Evolutionary conservation across 805 yeast species (phyloP).

Genomic region (Priceomyces carsonii): DNA sequence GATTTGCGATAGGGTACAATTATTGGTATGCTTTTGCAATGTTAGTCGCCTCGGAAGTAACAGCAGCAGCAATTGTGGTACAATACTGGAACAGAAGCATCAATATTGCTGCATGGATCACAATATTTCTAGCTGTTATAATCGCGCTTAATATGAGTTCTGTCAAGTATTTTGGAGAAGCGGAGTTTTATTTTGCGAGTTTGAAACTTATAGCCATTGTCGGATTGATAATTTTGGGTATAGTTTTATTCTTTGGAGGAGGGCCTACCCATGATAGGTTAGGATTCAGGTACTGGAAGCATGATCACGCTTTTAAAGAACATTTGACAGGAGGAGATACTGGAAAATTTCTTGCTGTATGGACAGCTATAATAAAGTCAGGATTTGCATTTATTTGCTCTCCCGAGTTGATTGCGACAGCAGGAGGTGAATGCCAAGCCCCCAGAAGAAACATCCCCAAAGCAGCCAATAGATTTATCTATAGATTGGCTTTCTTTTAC

Average conservation of each 20-base stretch:
- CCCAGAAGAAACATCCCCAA: constrained; percentile 48
- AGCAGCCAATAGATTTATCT: constrained; percentile 60
- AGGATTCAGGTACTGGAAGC: constrained; percentile 48
- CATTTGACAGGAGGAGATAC: constrained; percentile 53
- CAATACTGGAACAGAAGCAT: constrained; percentile 31
- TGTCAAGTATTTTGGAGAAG: constrained; percentile 36
- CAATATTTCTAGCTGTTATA: constrained; percentile 28
- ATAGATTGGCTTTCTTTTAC: constrained; percentile 46
- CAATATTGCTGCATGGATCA: constrained; percentile 40
- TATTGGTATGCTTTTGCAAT: constrained; percentile 35
- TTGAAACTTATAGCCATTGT: constrained; percentile 31
- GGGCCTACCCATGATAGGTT: constrained; percentile 39
- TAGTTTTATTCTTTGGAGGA: constrained; percentile 40
- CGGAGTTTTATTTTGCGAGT: constrained; percentile 36
- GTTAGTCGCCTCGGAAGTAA: constrained; percentile 35
- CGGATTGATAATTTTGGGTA: constrained; percentile 33
- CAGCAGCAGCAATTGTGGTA: constrained; percentile 36
- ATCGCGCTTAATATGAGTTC: constrained; percentile 28
- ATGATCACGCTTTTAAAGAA: constrained; percentile 36
- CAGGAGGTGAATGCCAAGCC: constrained; percentile 49
- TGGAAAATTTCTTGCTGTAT: constrained; percentile 64
- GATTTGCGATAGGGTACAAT: constrained; percentile 35
- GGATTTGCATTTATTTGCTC: constrained; percentile 65
- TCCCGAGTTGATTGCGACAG: constrained; percentile 71
- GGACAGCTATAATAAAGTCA: constrained; percentile 63